A percentile compares a stretch with the other conserved stretches of the same genome.
These are phyloP conservation scores for Glutinoglossum americanum DNA, from an alignment of 495 filamentous ascomycete species.

Conservation along the genomic window DNA sequence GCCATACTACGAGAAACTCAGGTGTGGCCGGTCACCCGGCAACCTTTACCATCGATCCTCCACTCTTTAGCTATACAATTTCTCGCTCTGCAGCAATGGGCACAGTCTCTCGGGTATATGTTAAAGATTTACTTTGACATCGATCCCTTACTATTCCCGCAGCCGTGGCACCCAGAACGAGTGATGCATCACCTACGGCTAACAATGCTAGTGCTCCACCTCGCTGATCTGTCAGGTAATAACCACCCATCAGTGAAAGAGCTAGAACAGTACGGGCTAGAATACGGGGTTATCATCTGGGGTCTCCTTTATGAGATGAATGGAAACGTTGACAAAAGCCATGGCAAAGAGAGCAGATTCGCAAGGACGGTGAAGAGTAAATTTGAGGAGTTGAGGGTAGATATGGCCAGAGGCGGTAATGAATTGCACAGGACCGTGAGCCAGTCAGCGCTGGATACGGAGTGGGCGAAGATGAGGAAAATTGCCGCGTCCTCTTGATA, in stretches of 20 bases:
- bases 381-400: constrained; percentile 8
- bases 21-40: constrained; percentile 2
- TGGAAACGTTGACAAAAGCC: constrained; percentile 12
- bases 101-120: constrained; percentile 1
- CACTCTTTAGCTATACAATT: background rate
- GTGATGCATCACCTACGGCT: constrained; percentile 18
- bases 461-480: constrained; percentile 5
- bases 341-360: constrained; percentile 14
- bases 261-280: constrained; percentile 6
- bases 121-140: constrained; percentile 12
- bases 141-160: constrained; percentile 14
- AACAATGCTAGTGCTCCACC: constrained; percentile 12
- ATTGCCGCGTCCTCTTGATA: background rate
- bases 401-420: constrained; percentile 4
- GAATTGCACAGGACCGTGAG: background rate
- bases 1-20: background rate
- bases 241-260: constrained; percentile 3
- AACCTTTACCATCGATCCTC: constrained; percentile 1
- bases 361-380: constrained; percentile 12
- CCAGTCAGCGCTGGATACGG: background rate
- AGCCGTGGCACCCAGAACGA: constrained; percentile 15
- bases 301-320: constrained; percentile 14
- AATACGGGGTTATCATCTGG: constrained; percentile 12
- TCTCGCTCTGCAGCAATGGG: background rate
- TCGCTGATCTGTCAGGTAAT: constrained; percentile 7